These are phyloP conservation scores for Curvularia eragrostidis DNA, from an alignment of 2,329 filamentous ascomycete species.

Conservation along the genomic window DNA sequence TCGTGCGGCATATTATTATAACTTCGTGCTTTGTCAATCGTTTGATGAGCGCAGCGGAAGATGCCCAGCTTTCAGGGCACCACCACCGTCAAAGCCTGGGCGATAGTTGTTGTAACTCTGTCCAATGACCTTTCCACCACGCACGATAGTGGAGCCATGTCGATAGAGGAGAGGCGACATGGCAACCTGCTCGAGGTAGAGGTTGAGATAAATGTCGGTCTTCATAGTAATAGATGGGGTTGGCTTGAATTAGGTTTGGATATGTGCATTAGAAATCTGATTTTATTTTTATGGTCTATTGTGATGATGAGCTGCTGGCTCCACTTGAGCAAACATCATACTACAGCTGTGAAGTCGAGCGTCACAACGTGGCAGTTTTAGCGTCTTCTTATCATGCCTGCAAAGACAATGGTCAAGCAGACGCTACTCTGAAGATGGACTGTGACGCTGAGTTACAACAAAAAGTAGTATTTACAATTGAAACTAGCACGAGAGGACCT, in stretches of 20 bases:
- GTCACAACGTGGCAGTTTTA: not conserved
- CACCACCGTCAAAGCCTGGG: conserved; percentile 58
- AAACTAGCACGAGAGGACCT: not conserved
- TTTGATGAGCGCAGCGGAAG: conserved; percentile 47
- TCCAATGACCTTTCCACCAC: conserved; percentile 62
- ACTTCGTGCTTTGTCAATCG: conserved; percentile 62
- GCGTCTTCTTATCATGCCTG: not conserved
- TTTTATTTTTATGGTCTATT: too few relatives aligned
- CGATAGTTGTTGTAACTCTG: conserved; percentile 60
- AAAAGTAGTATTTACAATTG: not conserved
- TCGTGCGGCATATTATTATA: conserved; percentile 53
- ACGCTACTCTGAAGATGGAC: not conserved
- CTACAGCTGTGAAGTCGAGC: too few relatives aligned
- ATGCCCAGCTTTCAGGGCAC: conserved; percentile 57
- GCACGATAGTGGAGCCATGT: conserved; percentile 60
- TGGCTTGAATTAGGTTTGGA: too few relatives aligned
- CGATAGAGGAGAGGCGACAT: conserved; percentile 59
- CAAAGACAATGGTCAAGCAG: not conserved
- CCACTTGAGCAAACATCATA: not conserved
- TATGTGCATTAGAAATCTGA: not conserved
- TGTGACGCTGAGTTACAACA: not conserved
- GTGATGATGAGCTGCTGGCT: not conserved
- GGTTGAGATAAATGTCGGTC: conserved; percentile 58
- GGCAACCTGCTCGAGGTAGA: conserved; percentile 61
- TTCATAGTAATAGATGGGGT: conserved; percentile 44